Evolutionary conservation across 192 early-diverging fungal genomes (phyloP), one percentile per base, ranked within the genome.

Genomic region (Borealophlyctis nickersoniae): DNA sequence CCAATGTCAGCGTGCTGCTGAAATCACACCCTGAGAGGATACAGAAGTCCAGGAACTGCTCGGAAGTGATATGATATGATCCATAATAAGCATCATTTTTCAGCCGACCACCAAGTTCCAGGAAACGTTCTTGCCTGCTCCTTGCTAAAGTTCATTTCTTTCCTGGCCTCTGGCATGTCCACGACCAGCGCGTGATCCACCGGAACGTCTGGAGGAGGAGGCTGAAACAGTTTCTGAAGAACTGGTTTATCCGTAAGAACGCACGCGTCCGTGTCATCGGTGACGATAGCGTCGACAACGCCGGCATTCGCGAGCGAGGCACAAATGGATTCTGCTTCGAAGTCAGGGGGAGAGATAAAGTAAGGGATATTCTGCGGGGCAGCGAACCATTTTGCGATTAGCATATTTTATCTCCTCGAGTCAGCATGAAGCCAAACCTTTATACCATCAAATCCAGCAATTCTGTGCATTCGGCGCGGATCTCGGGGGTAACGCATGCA

Each of bases 1-100:
- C 31, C 4, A 14, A 13, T 29, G 32, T 58, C 7, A 58, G 19
- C 7, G 26, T 58, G 24, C 56, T 29, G 7, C 28, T 32, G 33
- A 58, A 58, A 32, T 58, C 56, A 13, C n/a, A 26, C 4, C 56
- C 56, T 14, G 28, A 29, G 28, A 58, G 56, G 31, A 58, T 58
- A 32, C 28, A 26, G 32, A 58, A 58, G 32, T 58, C 56, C 11
- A 58, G 7, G 32, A 58, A 58, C 56, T 58, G 28, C 27, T 16
- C 52, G 13, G 52, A 54, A 7, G 52, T n/a, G n/a, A 19, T 45
- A 19, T 19, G 39, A 45, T 45, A 7, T 13, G 39, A 19, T 45
- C 19, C 39, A 45, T 7, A 45, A 13, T 45, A 19, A 19, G 39
- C 19, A 19, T 45, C 39, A 45, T 7, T 45, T 45, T 19, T 19